Percentiles rank a stretch among this genome's conserved stretches.
phyloP scores from a whole-genome alignment of 2,329 filamentous ascomycete species.

The Aureobasidium leucospermi region DNA sequence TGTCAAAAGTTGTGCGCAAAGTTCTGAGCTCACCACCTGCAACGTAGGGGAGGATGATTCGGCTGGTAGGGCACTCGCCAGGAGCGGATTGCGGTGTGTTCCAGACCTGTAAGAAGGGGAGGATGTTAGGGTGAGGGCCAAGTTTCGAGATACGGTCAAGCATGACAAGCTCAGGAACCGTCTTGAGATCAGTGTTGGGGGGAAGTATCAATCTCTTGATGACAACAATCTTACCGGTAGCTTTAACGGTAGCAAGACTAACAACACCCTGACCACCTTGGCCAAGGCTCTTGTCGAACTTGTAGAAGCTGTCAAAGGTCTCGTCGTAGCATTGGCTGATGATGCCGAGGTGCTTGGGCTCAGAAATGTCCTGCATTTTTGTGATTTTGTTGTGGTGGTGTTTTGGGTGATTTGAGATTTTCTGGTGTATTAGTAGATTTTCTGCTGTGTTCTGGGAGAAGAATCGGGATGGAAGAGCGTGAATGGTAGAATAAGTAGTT shows the following conservation, averaged over 20 bases:
- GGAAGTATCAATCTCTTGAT: not conserved
- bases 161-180: not conserved
- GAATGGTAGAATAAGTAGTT: not conserved
- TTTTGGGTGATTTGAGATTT: not conserved
- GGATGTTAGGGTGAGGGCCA: not conserved
- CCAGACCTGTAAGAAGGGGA: not conserved
- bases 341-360: not conserved
- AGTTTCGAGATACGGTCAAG: not conserved
- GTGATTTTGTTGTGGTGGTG: no score
- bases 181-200: not conserved
- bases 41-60: slow-evolving; percentile 6
- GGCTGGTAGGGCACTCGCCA: not conserved
- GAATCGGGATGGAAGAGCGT: not conserved
- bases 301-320: not conserved
- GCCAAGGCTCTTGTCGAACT: not conserved
- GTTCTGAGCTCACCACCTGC: not conserved
- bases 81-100: not conserved
- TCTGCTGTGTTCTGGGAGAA: not conserved
- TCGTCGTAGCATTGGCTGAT: not conserved
- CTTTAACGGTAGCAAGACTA: not conserved
- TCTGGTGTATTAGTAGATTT: not conserved
- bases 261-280: not conserved
- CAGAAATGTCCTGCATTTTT: not conserved
- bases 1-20: not conserved
- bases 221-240: slow-evolving; percentile 1